Percentiles rank a stretch among this genome's conserved stretches.
These are phyloP conservation scores for Harrya chromipes DNA, from an alignment of 768 basidiomycete genomes.

Conservation along the genomic window DNA sequence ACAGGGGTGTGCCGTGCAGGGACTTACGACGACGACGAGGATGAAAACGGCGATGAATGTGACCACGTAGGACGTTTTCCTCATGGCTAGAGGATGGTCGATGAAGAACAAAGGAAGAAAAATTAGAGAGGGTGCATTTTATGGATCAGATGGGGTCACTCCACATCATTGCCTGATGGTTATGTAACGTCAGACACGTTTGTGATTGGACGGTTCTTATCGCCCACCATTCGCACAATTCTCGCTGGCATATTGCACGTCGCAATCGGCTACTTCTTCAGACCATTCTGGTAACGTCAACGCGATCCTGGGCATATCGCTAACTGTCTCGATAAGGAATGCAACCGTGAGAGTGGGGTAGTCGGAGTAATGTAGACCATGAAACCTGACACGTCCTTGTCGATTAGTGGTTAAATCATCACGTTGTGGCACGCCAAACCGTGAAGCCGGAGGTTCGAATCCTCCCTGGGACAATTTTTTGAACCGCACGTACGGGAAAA, in stretches of 20 bases:
- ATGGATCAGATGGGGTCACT: too few relatives aligned
- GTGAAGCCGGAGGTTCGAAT: conserved; percentile 44
- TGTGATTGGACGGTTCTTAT: conserved; percentile 8
- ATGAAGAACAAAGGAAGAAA: background rate
- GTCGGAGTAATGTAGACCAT: too few relatives aligned
- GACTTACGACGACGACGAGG: conserved; percentile 51
- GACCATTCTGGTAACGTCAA: too few relatives aligned
- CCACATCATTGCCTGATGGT: too few relatives aligned
- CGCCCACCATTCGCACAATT: conserved; percentile 27
- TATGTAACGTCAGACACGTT: too few relatives aligned
- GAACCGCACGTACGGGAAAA: too few relatives aligned
- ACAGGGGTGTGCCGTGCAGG: background rate
- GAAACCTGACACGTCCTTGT: conserved; percentile 28
- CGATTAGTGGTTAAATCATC: conserved; percentile 47
- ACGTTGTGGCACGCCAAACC: conserved; percentile 37
- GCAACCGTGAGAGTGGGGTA: too few relatives aligned
- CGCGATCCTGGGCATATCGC: too few relatives aligned
- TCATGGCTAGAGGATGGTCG: conserved; percentile 39
- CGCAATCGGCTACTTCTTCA: background rate
- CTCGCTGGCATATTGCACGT: conserved; percentile 1
- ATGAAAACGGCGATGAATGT: conserved; percentile 56
- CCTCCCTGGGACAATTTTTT: conserved; percentile 30
- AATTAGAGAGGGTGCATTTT: too few relatives aligned
- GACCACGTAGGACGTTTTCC: conserved; percentile 66
- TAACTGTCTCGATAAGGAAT: too few relatives aligned